Conservation (phyloP, 805 yeast genomes). For the Yamadazyma endophytica region DNA sequence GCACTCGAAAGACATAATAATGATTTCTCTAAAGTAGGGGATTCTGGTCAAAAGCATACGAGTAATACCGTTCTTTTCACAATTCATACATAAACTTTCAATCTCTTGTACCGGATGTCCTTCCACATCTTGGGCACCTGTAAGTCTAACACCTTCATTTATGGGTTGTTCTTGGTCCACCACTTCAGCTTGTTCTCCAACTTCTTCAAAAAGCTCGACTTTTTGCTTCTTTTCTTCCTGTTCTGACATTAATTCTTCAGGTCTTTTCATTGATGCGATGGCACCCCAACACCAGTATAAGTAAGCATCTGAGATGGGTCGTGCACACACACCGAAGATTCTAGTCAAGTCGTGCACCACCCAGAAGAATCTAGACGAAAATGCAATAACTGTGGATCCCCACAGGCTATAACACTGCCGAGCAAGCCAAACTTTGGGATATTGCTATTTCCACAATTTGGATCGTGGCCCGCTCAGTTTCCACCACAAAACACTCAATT, state of each 20-base stretch:
- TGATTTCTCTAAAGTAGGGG: slow-evolving; percentile 87
- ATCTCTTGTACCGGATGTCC: slow-evolving; percentile 96
- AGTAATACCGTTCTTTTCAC: slow-evolving; percentile 82
- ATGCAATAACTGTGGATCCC: no score
- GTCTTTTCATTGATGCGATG: slow-evolving; percentile 21
- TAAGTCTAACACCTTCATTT: slow-evolving; percentile 48
- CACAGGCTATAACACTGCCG: no score
- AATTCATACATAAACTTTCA: slow-evolving; percentile 94
- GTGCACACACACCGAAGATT: no score
- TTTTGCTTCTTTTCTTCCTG: slow-evolving; percentile 12
- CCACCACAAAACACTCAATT: no score
- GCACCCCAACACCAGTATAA: no score
- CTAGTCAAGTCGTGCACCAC: no score
- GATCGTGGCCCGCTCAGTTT: no score
- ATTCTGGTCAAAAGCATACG: slow-evolving; percentile 79
- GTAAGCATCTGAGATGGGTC: no score
- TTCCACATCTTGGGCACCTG: slow-evolving; percentile 78
- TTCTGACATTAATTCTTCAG: slow-evolving; percentile 12
- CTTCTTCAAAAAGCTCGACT: slow-evolving; percentile 22
- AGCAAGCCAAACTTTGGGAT: no score
- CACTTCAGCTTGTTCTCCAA: slow-evolving; percentile 39
- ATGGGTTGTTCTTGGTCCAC: slow-evolving; percentile 15
- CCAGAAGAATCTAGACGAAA: no score
- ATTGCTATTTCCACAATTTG: no score
- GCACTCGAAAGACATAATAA: slow-evolving; percentile 92